Evolutionary conservation across 208 protist species (phyloP).

Genomic region (Trypanosomatidae sp.): DNA sequence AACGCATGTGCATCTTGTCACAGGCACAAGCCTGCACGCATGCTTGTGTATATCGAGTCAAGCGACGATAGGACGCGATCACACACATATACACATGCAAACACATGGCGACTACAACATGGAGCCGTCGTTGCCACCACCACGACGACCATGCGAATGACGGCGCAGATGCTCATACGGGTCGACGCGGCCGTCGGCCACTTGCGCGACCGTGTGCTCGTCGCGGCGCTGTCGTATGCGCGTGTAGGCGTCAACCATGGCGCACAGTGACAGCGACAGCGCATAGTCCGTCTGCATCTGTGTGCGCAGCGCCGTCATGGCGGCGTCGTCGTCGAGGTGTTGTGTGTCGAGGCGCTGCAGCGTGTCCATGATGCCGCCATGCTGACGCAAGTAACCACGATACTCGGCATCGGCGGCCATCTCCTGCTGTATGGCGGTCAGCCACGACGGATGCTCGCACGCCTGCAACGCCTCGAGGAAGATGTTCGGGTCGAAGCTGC

Average conservation of each 20-base stretch:
- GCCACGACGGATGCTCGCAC: slow-evolving; percentile 75
- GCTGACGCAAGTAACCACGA: slow-evolving; percentile 40
- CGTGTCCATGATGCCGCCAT: slow-evolving; percentile 60
- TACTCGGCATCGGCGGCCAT: slow-evolving; percentile 61
- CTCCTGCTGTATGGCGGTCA: slow-evolving; percentile 72
- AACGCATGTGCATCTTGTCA: too few species aligned
- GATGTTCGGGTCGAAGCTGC: slow-evolving; percentile 59
- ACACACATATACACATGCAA: too few species aligned
- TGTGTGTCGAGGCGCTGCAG: slow-evolving; percentile 9
- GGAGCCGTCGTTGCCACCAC: too few species aligned
- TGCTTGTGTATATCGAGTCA: too few species aligned
- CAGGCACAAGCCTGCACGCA: too few species aligned
- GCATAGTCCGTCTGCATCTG: slow-evolving; percentile 55
- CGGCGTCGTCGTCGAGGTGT: slow-evolving; percentile 43
- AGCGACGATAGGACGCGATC: too few species aligned
- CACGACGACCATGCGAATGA: too few species aligned
- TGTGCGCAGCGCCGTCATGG: slow-evolving; percentile 64
- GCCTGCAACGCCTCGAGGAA: slow-evolving; percentile 81
- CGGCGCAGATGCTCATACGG: too few species aligned
- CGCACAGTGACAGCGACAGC: slow-evolving; percentile 70
- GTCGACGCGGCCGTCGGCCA: slow-evolving; percentile 59
- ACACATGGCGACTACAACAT: too few species aligned
- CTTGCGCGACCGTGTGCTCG: slow-evolving; percentile 60
- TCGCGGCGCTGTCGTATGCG: slow-evolving; percentile 71
- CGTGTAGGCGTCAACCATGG: slow-evolving; percentile 72